A percentile compares a stretch with the other conserved stretches of the same genome.
Evolutionary conservation across 208 protist genomes (phyloP).

Genomic region (Tetramitus jugosus): DNA sequence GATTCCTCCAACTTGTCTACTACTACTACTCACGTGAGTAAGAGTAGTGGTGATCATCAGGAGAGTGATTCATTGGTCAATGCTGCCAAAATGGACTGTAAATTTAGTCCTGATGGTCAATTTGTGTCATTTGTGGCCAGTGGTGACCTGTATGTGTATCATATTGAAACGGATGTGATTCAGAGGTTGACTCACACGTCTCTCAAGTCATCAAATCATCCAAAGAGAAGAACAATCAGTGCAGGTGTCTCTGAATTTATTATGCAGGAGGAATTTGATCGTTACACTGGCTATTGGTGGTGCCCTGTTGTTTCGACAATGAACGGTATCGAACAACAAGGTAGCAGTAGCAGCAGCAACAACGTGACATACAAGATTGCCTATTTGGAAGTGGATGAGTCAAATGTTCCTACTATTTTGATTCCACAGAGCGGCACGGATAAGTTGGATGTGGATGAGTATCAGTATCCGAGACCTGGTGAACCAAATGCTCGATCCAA

Average conservation of each 20-base stretch:
- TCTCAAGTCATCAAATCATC: too few relatives aligned
- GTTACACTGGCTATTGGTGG: conserved; percentile 69
- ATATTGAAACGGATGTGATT: not conserved
- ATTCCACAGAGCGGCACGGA: not conserved
- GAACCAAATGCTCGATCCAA: conserved; percentile 5
- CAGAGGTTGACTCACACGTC: not conserved
- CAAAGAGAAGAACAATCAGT: not conserved
- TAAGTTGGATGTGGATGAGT: not conserved
- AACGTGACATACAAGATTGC: not conserved
- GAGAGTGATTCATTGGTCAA: not conserved
- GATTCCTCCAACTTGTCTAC: not conserved
- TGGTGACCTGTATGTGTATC: not conserved
- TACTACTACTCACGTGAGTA: not conserved
- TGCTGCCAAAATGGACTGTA: not conserved
- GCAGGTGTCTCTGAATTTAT: conserved; percentile 72
- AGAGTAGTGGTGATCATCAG: not conserved
- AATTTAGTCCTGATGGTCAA: not conserved
- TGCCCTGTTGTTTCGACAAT: too few relatives aligned
- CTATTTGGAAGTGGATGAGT: conserved; percentile 18
- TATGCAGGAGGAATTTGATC: conserved; percentile 76
- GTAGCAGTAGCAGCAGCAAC: too few relatives aligned
- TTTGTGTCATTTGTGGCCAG: not conserved
- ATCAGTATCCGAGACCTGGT: conserved; percentile 13
- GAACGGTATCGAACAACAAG: too few relatives aligned
- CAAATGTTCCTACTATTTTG: not conserved